A percentile compares a stretch with the other conserved stretches of the same genome.
Evolutionary conservation across 2,329 filamentous ascomycete species (phyloP).

Genomic region (Microthyrium microscopicum): DNA sequence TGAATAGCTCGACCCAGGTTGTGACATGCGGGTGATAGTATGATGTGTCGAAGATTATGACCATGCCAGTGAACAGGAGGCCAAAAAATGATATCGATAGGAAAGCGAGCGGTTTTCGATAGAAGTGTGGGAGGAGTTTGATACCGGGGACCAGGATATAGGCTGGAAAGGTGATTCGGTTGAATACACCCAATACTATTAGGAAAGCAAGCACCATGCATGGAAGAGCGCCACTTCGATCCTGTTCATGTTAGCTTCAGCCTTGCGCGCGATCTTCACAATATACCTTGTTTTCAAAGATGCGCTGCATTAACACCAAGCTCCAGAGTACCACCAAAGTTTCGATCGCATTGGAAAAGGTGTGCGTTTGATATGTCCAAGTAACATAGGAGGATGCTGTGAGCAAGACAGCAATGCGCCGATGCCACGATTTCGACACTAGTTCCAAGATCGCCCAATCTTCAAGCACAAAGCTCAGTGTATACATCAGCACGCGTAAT

Average conservation of each 20-base stretch:
- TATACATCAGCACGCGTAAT: conserved; percentile 78
- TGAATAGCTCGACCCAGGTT: conserved; percentile 46
- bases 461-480: conserved; percentile 87
- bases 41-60: conserved; percentile 66
- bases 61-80: conserved; percentile 50
- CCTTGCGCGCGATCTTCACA: conserved; percentile 6
- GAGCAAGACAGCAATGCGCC: conserved; percentile 60
- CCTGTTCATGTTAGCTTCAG: conserved; percentile 27
- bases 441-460: conserved; percentile 96
- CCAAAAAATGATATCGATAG: conserved; percentile 48
- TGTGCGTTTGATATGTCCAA: conserved; percentile 97
- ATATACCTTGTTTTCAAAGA: conserved; percentile 59
- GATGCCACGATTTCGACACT: conserved; percentile 54
- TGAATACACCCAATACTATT: conserved; percentile 76
- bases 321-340: conserved; percentile 88
- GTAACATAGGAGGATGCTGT: conserved; percentile 95
- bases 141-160: conserved; percentile 75
- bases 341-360: conserved; percentile 94
- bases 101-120: conserved; percentile 49
- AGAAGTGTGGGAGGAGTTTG: conserved; percentile 70
- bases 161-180: conserved; percentile 91
- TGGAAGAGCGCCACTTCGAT: conserved; percentile 59
- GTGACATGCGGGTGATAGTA: conserved; percentile 54
- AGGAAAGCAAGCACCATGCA: conserved; percentile 67
- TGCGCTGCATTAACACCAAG: conserved; percentile 76